phyloP scores from a whole-genome alignment of 164 flowering plant species.

The Dillenia suffruticosa region DNA sequence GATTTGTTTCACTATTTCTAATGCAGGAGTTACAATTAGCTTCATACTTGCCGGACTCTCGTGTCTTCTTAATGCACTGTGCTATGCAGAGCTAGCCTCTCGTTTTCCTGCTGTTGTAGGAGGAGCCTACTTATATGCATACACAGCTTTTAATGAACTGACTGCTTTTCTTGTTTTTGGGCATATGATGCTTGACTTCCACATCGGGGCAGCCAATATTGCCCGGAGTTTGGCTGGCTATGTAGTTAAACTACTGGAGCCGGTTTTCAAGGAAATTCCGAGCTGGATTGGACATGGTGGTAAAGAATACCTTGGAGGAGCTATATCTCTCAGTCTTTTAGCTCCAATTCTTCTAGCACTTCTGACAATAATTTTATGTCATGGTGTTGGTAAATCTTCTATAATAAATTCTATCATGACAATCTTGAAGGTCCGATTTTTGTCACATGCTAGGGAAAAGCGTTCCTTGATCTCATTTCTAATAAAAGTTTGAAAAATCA shows the following conservation, averaged over 20 bases:
- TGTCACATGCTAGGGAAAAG: too few species aligned
- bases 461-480: too few species aligned
- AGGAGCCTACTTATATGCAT: constrained; percentile 88
- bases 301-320: constrained; percentile 57
- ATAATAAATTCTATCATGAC: constrained; percentile 81
- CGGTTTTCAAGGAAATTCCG: constrained; percentile 68
- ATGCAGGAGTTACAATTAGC: constrained; percentile 90
- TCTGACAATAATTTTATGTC: constrained; percentile 69
- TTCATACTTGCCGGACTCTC: constrained; percentile 85
- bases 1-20: not conserved
- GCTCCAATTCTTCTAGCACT: constrained; percentile 79
- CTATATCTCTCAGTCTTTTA: constrained; percentile 68
- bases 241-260: constrained; percentile 55
- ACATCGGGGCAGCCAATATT: constrained; percentile 96
- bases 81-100: constrained; percentile 91
- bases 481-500: too few species aligned
- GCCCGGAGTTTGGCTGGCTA: constrained; percentile 93
- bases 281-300: constrained; percentile 88
- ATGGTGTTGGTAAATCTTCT: constrained; percentile 91
- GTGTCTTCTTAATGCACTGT: constrained; percentile 87
- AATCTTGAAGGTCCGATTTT: constrained; percentile 43
- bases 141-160: constrained; percentile 96
- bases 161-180: constrained; percentile 92
- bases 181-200: constrained; percentile 92
- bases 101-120: constrained; percentile 98